Evolutionary conservation across 768 basidiomycete species (phyloP).

Genomic region (Termitomyces sp.): DNA sequence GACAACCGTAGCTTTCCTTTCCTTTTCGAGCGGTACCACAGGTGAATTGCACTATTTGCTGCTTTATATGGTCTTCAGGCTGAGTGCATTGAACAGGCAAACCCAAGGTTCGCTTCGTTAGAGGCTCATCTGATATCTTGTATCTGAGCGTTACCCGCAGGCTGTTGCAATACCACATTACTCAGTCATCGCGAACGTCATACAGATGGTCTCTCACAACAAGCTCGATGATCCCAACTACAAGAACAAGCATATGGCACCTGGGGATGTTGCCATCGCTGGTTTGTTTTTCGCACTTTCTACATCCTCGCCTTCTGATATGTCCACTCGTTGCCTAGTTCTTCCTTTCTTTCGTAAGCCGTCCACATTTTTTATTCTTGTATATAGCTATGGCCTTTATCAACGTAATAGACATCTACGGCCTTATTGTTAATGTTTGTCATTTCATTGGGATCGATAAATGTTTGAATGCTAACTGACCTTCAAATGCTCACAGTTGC

Average conservation of each 20-base stretch:
- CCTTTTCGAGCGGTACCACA: conserved; percentile 76
- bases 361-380: not conserved
- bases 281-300: conserved; percentile 32
- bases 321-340: conserved; percentile 26
- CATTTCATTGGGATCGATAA: not conserved
- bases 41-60: conserved; percentile 32
- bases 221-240: conserved; percentile 36
- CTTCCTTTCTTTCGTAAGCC: conserved; percentile 59
- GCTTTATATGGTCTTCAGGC: not conserved
- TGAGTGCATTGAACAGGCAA: conserved; percentile 19
- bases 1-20: conserved; percentile 60
- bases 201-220: conserved; percentile 56
- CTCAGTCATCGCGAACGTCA: conserved; percentile 56
- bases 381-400: not conserved
- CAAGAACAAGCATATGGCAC: conserved; percentile 36
- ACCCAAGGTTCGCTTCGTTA: conserved; percentile 27
- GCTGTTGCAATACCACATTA: conserved; percentile 69
- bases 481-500: conserved; percentile 33
- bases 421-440: conserved; percentile 52
- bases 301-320: not conserved
- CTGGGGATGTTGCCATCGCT: conserved; percentile 56
- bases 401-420: conserved; percentile 48
- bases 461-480: not conserved
- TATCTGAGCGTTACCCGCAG: conserved; percentile 23
- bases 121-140: not conserved